phyloP scores from a whole-genome alignment of 2,329 filamentous ascomycete species.

The Calycina herbarum region DNA sequence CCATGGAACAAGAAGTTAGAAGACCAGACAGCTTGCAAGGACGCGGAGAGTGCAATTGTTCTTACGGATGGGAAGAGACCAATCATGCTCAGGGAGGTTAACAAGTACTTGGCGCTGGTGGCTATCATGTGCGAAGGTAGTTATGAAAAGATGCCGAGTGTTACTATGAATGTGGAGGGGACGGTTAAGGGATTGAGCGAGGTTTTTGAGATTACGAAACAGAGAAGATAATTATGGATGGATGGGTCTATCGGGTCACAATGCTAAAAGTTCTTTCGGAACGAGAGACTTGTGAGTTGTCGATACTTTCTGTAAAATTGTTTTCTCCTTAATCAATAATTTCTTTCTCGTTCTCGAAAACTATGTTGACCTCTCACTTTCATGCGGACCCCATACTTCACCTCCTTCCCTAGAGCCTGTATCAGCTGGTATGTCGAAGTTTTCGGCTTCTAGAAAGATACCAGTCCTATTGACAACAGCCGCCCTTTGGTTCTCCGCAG shows the following conservation, averaged over 20 bases:
- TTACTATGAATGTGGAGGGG: conserved; percentile 84
- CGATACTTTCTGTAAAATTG: neutral
- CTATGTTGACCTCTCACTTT: neutral
- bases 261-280: neutral
- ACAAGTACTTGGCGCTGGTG: conserved; percentile 75
- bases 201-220: conserved; percentile 73
- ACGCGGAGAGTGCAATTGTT: conserved; percentile 68
- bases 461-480: too few relatives aligned
- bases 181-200: conserved; percentile 77
- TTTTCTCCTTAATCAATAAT: neutral
- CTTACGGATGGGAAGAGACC: conserved; percentile 61
- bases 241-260: neutral
- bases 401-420: too few relatives aligned
- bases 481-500: too few relatives aligned
- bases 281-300: conserved; percentile 1
- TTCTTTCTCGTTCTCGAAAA: neutral
- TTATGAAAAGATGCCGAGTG: conserved; percentile 78
- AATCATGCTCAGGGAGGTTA: conserved; percentile 68
- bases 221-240: conserved; percentile 39
- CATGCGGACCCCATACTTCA: too few relatives aligned
- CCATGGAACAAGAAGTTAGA: conserved; percentile 63
- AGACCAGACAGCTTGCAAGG: conserved; percentile 65
- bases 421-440: too few relatives aligned
- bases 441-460: too few relatives aligned
- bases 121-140: conserved; percentile 85